Evolutionary conservation across 352 stramenopile genomes (phyloP).

Genomic region (Phytophthora aleatoria): DNA sequence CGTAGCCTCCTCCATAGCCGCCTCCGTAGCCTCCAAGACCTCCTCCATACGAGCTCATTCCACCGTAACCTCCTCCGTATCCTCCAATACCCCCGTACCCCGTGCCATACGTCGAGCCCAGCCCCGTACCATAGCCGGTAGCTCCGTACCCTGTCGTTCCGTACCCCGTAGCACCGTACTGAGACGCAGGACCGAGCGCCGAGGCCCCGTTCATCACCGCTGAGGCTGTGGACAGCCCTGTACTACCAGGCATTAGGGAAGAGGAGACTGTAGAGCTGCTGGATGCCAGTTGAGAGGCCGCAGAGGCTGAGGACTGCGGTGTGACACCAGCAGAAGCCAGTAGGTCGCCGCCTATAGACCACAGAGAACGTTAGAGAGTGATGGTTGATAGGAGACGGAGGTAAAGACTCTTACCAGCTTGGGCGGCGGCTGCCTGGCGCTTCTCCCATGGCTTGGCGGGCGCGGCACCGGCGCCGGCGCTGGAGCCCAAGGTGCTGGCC

Average conservation of each 20-base stretch:
- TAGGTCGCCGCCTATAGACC: constrained; percentile 13
- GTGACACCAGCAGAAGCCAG: constrained; percentile 25
- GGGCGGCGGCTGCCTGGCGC: constrained; percentile 21
- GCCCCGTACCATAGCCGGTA: constrained; percentile 20
- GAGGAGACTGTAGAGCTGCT: constrained; percentile 8
- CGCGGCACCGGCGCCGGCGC: constrained; percentile 7
- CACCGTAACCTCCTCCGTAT: constrained; percentile 39
- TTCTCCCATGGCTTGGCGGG: constrained; percentile 67
- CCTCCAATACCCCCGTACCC: constrained; percentile 37
- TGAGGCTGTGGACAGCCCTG: constrained; percentile 12
- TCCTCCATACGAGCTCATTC: constrained; percentile 40
- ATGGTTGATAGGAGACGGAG: not conserved
- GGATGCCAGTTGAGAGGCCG: constrained; percentile 16
- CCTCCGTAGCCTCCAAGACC: constrained; percentile 41
- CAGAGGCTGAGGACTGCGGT: constrained; percentile 17
- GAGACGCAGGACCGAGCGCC: constrained; percentile 15
- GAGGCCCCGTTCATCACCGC: constrained; percentile 8
- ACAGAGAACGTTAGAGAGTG: constrained; percentile 10
- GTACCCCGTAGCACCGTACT: constrained; percentile 25
- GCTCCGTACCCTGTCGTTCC: constrained; percentile 23
- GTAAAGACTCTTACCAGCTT: constrained; percentile 24
- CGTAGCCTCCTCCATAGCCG: constrained; percentile 36
- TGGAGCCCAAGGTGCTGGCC: constrained; percentile 36
- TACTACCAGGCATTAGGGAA: constrained; percentile 7
- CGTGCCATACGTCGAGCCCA: constrained; percentile 36